Evolutionary conservation across 2,329 filamentous ascomycete species (phyloP), one percentile per base, ranked within the genome.

Genomic region (Ceratocystis papillata): DNA sequence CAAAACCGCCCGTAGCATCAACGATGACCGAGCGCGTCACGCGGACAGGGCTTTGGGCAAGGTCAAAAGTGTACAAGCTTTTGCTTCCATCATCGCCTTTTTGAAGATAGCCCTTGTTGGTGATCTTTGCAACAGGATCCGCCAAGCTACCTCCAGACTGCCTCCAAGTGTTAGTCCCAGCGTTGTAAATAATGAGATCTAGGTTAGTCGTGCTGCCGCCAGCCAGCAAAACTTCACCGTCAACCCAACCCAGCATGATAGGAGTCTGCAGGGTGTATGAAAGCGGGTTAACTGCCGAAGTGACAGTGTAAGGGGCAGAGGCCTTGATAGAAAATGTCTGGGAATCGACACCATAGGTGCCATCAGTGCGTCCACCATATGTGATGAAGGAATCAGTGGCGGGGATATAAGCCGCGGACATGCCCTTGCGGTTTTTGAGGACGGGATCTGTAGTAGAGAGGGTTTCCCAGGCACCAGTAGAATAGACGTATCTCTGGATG

Each of bases 31-130:
- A 83, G 66, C 88, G 84, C 41, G 82, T 83, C 55, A 96, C 88
- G 5, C 78, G 76, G 72, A 95, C 96, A 2, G 93, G 92, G 0
- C 86, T 84, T 8, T 80, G 79, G 15, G 81, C 81, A 76, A 91
- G 82, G 72, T 96, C 85, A 71, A 94, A 96, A 10, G 86, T 84
- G 70, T 91, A 85, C 20, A 97, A 77, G 48, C 87, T 84, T 73
- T 89, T 92, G 75, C 88, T 92, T 33, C 82, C 85, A 73, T 96
- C 90, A 53, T 84, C 81, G 25, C 87, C 88, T 12, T 79, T 77
- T n/a, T 95, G 76, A 3, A 96, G 72, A 0, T 84, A 79, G 30
- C 83, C 84, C 72, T 87, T 83, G 61, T 86, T 73, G 1, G 80
- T 79, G 65, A 83, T 81, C 71, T 84, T 84, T 17, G 81, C 75